Evolutionary conservation across 2,329 filamentous ascomycete genomes (phyloP).

Genomic region (Apiospora phragmitis): DNA sequence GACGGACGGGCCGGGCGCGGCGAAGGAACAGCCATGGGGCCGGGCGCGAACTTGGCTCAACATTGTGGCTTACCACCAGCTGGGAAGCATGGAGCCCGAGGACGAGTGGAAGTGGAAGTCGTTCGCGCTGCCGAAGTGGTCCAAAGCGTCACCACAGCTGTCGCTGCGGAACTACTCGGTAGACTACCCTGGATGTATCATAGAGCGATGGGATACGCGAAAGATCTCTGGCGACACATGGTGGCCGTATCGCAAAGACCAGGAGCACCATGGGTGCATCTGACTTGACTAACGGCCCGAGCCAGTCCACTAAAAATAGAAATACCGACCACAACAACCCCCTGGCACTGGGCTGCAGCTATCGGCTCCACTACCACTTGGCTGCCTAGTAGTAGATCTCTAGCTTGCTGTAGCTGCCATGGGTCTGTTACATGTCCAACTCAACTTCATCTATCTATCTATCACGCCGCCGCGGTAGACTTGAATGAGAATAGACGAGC

Average conservation of each 20-base stretch:
- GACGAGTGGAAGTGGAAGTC: neutral
- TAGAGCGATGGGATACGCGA: neutral
- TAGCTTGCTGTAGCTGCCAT: neutral
- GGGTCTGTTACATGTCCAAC: neutral
- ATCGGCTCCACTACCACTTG: no score
- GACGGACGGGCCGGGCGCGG: neutral
- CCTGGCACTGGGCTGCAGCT: neutral
- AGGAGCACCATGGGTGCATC: neutral
- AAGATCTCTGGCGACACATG: conserved; percentile 1
- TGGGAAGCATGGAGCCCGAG: neutral
- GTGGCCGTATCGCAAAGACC: neutral
- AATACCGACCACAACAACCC: neutral
- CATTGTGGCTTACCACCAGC: neutral
- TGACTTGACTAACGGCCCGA: neutral
- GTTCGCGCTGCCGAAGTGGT: neutral
- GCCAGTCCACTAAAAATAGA: neutral
- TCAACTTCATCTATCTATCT: neutral
- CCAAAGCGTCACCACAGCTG: neutral
- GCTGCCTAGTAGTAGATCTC: neutral
- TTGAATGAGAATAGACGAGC: neutral
- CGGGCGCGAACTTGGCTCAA: neutral
- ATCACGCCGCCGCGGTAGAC: no score
- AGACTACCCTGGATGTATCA: neutral
- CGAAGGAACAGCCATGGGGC: neutral
- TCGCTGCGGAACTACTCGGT: neutral